Percentiles rank a stretch among this genome's conserved stretches.
These are phyloP conservation scores for Jacaranda mimosifolia DNA, from an alignment of 257 asterid species.

Conservation along the genomic window DNA sequence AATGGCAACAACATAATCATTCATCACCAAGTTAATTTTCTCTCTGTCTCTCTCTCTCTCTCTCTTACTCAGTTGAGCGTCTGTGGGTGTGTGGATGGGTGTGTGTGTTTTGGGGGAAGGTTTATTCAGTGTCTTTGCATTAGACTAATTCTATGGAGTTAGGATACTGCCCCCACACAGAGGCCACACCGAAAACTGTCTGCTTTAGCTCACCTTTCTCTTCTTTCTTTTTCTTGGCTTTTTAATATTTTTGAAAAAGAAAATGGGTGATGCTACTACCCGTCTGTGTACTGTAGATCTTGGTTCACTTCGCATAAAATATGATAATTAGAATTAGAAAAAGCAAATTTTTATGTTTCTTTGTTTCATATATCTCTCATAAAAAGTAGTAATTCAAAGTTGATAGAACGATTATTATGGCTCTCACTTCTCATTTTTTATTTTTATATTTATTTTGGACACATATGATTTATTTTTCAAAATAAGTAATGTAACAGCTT, in stretches of 20 bases:
- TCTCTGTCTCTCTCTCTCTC: neutral
- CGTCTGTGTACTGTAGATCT: no score
- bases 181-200: neutral
- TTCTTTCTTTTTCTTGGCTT: neutral
- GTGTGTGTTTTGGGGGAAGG: constrained; percentile 25
- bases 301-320: no score
- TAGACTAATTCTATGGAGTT: constrained; percentile 32
- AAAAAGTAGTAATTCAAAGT: no score
- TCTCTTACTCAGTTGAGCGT: constrained; percentile 14
- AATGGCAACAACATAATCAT: constrained; percentile 32
- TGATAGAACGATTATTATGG: no score
- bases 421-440: no score
- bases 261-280: no score
- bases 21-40: constrained; percentile 31
- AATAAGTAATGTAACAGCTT: no score
- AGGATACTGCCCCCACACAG: constrained; percentile 29
- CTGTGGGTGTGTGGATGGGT: constrained; percentile 18
- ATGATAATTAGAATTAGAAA: no score
- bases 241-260: neutral
- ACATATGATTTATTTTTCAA: no score
- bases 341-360: no score
- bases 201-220: neutral
- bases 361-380: no score
- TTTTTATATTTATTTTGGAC: no score
- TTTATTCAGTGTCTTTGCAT: constrained; percentile 18